phyloP scores from a whole-genome alignment of 768 basidiomycete genomes.

The Heimioporus sp. region DNA sequence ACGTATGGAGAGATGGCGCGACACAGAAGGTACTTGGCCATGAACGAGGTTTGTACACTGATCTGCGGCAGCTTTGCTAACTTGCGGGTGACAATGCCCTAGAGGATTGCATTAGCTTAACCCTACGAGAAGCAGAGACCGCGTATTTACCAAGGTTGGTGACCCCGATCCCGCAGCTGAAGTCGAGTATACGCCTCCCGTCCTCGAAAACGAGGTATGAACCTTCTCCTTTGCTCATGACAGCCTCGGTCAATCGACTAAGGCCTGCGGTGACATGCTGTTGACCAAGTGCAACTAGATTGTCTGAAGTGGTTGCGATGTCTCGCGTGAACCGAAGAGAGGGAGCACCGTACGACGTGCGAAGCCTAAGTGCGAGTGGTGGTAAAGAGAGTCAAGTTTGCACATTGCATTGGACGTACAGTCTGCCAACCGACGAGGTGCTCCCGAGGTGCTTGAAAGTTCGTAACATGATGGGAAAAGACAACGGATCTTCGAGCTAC shows the following conservation, averaged over 20 bases:
- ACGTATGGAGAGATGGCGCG: neutral
- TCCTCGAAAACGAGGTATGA: slow-evolving; percentile 72
- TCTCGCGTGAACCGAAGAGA: slow-evolving; percentile 1
- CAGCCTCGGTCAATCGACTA: slow-evolving; percentile 43
- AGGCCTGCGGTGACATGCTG: slow-evolving; percentile 47
- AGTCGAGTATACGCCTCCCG: slow-evolving; percentile 76
- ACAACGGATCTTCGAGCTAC: neutral
- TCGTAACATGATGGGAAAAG: slow-evolving; percentile 5
- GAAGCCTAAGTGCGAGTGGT: slow-evolving; percentile 3
- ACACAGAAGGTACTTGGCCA: slow-evolving; percentile 52
- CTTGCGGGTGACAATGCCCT: slow-evolving; percentile 88
- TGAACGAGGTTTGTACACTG: slow-evolving; percentile 83
- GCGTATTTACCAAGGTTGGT: slow-evolving; percentile 65
- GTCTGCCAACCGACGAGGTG: neutral
- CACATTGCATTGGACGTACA: slow-evolving; percentile 13
- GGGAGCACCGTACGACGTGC: neutral
- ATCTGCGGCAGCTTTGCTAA: slow-evolving; percentile 85
- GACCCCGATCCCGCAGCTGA: slow-evolving; percentile 87
- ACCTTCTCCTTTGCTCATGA: slow-evolving; percentile 68
- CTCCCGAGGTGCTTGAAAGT: neutral
- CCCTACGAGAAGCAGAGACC: neutral
- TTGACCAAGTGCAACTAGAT: slow-evolving; percentile 37
- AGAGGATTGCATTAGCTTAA: neutral
- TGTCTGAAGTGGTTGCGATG: slow-evolving; percentile 22
- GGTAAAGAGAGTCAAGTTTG: neutral